Evolutionary conservation across 2,329 filamentous ascomycete species (phyloP).

Genomic region (Plenodomus lindquistii): DNA sequence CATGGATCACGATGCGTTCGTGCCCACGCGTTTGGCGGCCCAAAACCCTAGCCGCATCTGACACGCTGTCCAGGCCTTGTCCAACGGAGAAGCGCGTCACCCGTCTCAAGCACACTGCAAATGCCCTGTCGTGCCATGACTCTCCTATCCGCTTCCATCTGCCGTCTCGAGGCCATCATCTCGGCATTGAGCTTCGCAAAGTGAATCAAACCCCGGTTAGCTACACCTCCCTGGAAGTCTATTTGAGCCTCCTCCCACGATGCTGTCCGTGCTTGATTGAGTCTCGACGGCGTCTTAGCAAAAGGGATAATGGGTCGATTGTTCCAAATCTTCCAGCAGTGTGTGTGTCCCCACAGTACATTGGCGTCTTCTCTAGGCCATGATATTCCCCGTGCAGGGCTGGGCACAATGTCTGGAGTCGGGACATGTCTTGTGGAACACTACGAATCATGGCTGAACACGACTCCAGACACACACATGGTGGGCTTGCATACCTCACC

Average conservation of each 20-base stretch:
- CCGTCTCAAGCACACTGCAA: conserved; percentile 15
- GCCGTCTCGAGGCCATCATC: neutral
- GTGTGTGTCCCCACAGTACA: neutral
- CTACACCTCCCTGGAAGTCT: too few relatives aligned
- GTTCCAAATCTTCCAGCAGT: too few relatives aligned
- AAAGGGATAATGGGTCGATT: too few relatives aligned
- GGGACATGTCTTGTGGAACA: neutral
- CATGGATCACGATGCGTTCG: neutral
- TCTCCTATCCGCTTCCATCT: too few relatives aligned
- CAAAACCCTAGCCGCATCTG: conserved; percentile 5
- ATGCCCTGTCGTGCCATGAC: neutral
- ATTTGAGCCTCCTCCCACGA: neutral
- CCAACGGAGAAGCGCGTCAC: conserved; percentile 11
- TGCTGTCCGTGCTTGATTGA: too few relatives aligned
- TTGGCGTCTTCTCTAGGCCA: neutral
- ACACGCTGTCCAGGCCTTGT: conserved; percentile 8
- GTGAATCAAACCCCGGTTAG: neutral
- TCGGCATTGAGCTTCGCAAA: neutral
- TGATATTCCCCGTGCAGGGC: neutral
- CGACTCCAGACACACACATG: neutral
- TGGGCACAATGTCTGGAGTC: neutral
- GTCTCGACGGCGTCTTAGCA: too few relatives aligned
- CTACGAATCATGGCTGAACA: conserved; percentile 1
- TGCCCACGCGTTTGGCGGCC: conserved; percentile 8
- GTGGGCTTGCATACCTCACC: neutral